Evolutionary conservation across 768 basidiomycete species (phyloP).

Genomic region (Phanerodontia chrysosporium): DNA sequence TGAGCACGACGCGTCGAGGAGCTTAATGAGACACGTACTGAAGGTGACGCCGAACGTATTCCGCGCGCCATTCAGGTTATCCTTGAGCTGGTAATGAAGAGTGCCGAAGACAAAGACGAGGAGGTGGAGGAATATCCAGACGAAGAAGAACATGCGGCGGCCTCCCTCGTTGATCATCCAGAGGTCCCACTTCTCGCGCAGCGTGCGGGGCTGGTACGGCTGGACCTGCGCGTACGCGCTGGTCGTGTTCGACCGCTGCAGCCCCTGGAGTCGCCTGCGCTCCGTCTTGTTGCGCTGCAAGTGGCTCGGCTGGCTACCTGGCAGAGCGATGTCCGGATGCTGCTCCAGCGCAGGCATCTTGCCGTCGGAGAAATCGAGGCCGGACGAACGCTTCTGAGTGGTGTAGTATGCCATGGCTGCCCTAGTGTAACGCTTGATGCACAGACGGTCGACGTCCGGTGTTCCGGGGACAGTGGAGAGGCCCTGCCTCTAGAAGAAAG

Average conservation of each 20-base stretch:
- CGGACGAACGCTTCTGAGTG: slow-evolving; percentile 46
- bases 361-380: slow-evolving; percentile 67
- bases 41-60: slow-evolving; percentile 72
- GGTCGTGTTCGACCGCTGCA: slow-evolving; percentile 60
- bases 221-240: slow-evolving; percentile 23
- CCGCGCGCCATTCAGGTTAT: slow-evolving; percentile 68
- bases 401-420: slow-evolving; percentile 23
- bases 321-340: slow-evolving; percentile 36
- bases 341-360: slow-evolving; percentile 42
- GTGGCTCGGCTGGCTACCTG: slow-evolving; percentile 35
- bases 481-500: slow-evolving; percentile 45
- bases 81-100: slow-evolving; percentile 74
- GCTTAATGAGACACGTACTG: slow-evolving; percentile 40
- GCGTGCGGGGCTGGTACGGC: slow-evolving; percentile 35
- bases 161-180: slow-evolving; percentile 97
- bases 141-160: slow-evolving; percentile 68
- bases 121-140: slow-evolving; percentile 79
- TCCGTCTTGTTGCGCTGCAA: slow-evolving; percentile 87
- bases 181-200: slow-evolving; percentile 47
- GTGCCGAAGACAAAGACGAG: slow-evolving; percentile 76
- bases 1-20: background rate
- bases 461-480: slow-evolving; percentile 21
- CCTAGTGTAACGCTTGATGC: background rate
- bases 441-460: slow-evolving; percentile 26
- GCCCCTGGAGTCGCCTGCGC: slow-evolving; percentile 75